Evolutionary conservation across 441 rosid species (phyloP).

Genomic region (Capsella rubella): DNA sequence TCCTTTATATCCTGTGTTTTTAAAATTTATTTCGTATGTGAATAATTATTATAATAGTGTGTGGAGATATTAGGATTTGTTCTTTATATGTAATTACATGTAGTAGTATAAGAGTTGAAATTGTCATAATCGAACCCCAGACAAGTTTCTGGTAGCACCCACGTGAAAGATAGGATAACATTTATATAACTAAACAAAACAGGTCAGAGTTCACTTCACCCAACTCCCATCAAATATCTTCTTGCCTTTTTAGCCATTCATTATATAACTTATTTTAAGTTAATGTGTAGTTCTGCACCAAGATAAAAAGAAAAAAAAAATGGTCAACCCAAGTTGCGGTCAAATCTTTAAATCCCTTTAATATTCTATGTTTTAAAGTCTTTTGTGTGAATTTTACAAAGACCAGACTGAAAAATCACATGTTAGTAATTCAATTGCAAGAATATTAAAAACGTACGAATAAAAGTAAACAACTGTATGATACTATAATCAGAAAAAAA

Average conservation of each 20-base stretch:
- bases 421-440: conserved; percentile 24
- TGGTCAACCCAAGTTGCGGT: conserved; percentile 34
- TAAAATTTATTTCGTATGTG: no score
- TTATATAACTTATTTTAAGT: not conserved
- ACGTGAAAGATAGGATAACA: conserved; percentile 48
- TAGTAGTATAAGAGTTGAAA: conserved; percentile 35
- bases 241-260: conserved; percentile 32
- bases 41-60: not conserved
- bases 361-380: not conserved
- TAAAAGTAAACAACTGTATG: not conserved
- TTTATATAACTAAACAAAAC: conserved; percentile 44
- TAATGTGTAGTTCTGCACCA: no score
- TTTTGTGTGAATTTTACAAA: conserved; percentile 17
- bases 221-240: conserved; percentile 43
- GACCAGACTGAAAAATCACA: conserved; percentile 34
- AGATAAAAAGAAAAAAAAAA: not conserved
- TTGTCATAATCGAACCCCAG: conserved; percentile 40
- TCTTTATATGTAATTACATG: not conserved
- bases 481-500: conserved; percentile 8
- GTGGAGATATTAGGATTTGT: not conserved
- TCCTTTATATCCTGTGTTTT: conserved; percentile 1
- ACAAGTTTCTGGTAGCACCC: conserved; percentile 46
- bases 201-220: conserved; percentile 45
- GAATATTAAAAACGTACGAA: conserved; percentile 19
- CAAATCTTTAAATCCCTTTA: conserved; percentile 2